Evolutionary conservation across 495 filamentous ascomycete species (phyloP).

Genomic region (Melanomma pulvis-pyrius): DNA sequence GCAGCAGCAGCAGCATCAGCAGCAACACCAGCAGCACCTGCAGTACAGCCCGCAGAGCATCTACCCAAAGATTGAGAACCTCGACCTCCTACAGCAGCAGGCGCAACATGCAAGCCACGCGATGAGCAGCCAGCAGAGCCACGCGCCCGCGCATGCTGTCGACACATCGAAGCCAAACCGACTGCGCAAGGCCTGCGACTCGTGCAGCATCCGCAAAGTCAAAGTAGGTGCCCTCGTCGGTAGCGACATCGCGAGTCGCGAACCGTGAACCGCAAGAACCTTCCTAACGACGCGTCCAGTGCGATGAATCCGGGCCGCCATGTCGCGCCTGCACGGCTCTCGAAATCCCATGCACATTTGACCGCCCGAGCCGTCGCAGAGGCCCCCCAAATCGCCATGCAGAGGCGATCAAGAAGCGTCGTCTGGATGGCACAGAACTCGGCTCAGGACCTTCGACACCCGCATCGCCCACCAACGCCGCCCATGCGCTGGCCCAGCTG

Average conservation of each 20-base stretch:
- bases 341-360: conserved; percentile 82
- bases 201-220: conserved; percentile 42
- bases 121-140: conserved; percentile 22
- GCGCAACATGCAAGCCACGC: conserved; percentile 37
- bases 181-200: conserved; percentile 41
- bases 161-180: conserved; percentile 33
- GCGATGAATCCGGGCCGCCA: conserved; percentile 76
- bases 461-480: conserved; percentile 53
- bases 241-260: neutral
- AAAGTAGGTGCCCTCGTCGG: conserved; percentile 37
- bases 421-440: conserved; percentile 51
- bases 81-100: conserved; percentile 37
- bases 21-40: conserved; percentile 22
- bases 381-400: conserved; percentile 86
- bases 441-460: conserved; percentile 46
- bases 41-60: conserved; percentile 33
- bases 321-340: conserved; percentile 79
- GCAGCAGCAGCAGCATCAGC: conserved; percentile 9
- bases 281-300: conserved; percentile 53
- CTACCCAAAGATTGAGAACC: conserved; percentile 35
- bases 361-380: conserved; percentile 74
- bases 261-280: neutral
- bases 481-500: conserved; percentile 49
- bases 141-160: conserved; percentile 3
- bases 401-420: conserved; percentile 73